Percentiles rank a stretch among this genome's conserved stretches.
phyloP scores from a whole-genome alignment of 106 monocot genomes.

The Allium cepa region DNA sequence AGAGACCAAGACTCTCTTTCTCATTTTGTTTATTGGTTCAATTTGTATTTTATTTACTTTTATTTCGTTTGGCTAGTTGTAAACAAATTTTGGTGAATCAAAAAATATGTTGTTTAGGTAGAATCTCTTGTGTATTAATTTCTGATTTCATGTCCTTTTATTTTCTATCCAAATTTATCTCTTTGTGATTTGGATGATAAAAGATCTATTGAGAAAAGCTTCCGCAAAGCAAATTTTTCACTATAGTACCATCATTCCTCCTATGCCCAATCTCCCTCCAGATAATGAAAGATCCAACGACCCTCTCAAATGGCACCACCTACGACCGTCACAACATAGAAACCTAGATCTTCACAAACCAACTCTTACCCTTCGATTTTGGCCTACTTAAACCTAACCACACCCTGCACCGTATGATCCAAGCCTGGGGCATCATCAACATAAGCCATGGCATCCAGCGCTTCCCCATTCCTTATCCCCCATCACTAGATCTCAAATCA shows the following conservation, averaged over 20 bases:
- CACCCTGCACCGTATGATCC: slow-evolving; percentile 60
- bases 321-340: slow-evolving; percentile 61
- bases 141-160: too few species aligned
- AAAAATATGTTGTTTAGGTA: too few species aligned
- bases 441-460: slow-evolving; percentile 21
- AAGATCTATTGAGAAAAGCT: too few species aligned
- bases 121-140: too few species aligned
- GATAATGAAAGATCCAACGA: slow-evolving; percentile 60
- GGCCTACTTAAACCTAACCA: slow-evolving; percentile 37
- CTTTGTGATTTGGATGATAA: too few species aligned
- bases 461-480: slow-evolving; percentile 30
- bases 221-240: too few species aligned
- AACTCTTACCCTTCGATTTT: slow-evolving; percentile 15
- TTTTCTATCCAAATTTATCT: too few species aligned
- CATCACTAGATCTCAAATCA: slow-evolving; percentile 13
- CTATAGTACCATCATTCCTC: slow-evolving; percentile 44
- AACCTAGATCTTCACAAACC: slow-evolving; percentile 44
- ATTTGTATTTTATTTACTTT: too few species aligned
- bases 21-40: too few species aligned
- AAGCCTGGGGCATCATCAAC: slow-evolving; percentile 44
- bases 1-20: too few species aligned
- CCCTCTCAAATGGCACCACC: slow-evolving; percentile 49
- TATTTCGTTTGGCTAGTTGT: too few species aligned
- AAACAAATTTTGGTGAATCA: too few species aligned
- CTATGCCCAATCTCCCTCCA: slow-evolving; percentile 65